Conservation (phyloP, 148 eudicot genomes). For the Fagopyrum tataricum region DNA sequence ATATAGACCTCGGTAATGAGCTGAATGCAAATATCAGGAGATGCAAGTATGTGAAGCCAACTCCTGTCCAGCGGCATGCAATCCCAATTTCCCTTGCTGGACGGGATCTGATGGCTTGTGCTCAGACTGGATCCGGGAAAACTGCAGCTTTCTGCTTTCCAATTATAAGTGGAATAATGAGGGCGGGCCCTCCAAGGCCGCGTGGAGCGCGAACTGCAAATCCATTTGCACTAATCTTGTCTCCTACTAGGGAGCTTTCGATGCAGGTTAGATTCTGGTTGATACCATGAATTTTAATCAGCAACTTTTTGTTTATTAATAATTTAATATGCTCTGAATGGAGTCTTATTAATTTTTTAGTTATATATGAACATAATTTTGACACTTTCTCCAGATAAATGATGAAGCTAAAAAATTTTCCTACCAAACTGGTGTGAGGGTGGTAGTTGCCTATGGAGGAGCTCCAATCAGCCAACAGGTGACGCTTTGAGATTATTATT, state of each 20-base stretch:
- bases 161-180: conserved; percentile 76
- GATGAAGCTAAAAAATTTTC: conserved; percentile 78
- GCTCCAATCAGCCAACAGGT: conserved; percentile 87
- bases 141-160: conserved; percentile 89
- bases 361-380: background rate
- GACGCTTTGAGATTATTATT: background rate
- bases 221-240: conserved; percentile 76
- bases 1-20: conserved; percentile 71
- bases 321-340: background rate
- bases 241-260: conserved; percentile 85
- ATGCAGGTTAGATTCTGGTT: conserved; percentile 48
- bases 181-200: conserved; percentile 34
- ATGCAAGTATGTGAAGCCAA: conserved; percentile 87
- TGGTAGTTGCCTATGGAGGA: conserved; percentile 85
- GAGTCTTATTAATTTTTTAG: background rate
- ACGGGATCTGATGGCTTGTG: conserved; percentile 83
- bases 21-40: conserved; percentile 65
- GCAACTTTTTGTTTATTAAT: background rate
- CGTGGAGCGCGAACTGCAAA: conserved; percentile 58
- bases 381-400: conserved; percentile 43
- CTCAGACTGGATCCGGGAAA: conserved; percentile 89
- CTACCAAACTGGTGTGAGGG: conserved; percentile 83
- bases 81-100: conserved; percentile 76
- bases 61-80: conserved; percentile 79
- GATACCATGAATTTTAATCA: background rate